Conservation (phyloP, 2,329 filamentous ascomycete species). For the Fusarium devonianum region DNA sequence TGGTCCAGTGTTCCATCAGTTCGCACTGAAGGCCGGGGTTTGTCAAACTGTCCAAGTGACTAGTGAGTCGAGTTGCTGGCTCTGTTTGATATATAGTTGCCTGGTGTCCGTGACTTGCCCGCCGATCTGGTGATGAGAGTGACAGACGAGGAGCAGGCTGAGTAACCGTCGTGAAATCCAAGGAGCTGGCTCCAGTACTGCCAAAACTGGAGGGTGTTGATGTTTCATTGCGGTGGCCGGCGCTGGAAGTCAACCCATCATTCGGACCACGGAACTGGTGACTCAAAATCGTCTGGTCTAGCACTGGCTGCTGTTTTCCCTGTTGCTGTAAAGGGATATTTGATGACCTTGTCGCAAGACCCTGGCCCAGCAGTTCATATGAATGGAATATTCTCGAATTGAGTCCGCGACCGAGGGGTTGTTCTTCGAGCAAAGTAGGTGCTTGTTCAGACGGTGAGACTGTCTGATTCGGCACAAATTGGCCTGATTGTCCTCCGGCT, state of each 20-base stretch:
- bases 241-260: neutral
- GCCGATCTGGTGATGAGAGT: neutral
- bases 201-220: constrained; percentile 7
- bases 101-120: neutral
- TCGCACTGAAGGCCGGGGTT: constrained; percentile 34
- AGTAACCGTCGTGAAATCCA: neutral
- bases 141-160: too few relatives aligned
- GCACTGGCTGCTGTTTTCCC: neutral
- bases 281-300: neutral
- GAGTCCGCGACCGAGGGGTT: constrained; percentile 11
- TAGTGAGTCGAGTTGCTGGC: constrained; percentile 1
- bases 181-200: neutral
- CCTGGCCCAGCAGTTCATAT: constrained; percentile 31
- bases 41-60: constrained; percentile 31
- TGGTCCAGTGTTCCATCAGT: constrained; percentile 34
- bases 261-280: neutral
- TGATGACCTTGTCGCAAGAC: constrained; percentile 8
- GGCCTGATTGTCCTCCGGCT: neutral
- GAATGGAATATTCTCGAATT: constrained; percentile 31
- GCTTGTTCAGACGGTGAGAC: neutral
- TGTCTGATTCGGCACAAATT: neutral
- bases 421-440: constrained; percentile 1
- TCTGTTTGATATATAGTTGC: neutral
- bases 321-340: neutral
- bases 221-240: neutral